Percentiles rank a stretch among this genome's conserved stretches.
Evolutionary conservation across 345 rosid species (phyloP).

Genomic region (Dovyalis caffra): DNA sequence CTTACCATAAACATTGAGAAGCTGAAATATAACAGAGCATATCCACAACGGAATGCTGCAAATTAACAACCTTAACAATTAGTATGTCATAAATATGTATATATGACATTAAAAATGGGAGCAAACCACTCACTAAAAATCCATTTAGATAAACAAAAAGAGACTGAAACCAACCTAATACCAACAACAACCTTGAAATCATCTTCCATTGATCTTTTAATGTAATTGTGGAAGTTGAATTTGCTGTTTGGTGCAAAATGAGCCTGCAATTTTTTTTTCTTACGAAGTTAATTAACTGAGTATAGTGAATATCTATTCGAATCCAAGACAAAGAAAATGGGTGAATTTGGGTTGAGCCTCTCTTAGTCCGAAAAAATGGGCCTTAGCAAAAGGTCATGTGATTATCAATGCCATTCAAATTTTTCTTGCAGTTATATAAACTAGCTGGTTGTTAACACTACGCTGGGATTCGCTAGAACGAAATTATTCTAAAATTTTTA

Average conservation of each 20-base stretch:
- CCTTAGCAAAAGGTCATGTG: too few relatives aligned
- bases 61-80: not conserved
- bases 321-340: too few relatives aligned
- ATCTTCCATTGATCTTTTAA: constrained; percentile 42
- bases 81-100: not conserved
- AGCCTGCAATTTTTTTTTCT: constrained; percentile 17
- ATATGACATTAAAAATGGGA: too few relatives aligned
- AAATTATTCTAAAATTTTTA: too few relatives aligned
- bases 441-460: too few relatives aligned
- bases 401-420: too few relatives aligned
- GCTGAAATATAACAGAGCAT: constrained; percentile 33
- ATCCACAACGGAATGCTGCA: constrained; percentile 42
- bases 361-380: too few relatives aligned
- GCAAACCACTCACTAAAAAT: not conserved
- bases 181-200: constrained; percentile 37
- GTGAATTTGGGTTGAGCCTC: too few relatives aligned
- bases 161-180: constrained; percentile 9
- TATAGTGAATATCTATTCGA: too few relatives aligned
- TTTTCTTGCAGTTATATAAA: too few relatives aligned
- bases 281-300: not conserved
- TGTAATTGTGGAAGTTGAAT: constrained; percentile 45
- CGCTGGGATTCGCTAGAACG: too few relatives aligned
- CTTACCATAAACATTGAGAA: constrained; percentile 31
- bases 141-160: not conserved
- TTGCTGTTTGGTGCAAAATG: constrained; percentile 33